Evolutionary conservation across 192 early-diverging fungal genomes (phyloP).

Genomic region (Linnemannia hyalina): DNA sequence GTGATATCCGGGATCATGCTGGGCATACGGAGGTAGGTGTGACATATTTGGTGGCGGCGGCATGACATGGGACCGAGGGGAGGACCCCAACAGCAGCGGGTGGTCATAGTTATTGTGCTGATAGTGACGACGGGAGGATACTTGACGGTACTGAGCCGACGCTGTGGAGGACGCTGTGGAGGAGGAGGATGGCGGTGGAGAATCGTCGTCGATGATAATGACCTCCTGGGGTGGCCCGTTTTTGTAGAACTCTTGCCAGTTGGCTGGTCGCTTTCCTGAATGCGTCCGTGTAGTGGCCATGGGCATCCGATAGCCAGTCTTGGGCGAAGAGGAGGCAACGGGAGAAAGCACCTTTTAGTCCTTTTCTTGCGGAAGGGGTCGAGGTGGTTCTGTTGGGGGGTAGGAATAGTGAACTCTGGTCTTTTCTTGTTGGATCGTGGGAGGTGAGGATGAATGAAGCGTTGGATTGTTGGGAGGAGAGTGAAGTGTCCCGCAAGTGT

Average conservation of each 20-base stretch:
- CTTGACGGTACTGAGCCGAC: constrained; percentile 13
- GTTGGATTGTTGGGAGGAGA: not conserved
- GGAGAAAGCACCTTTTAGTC: constrained; percentile 13
- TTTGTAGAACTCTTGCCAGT: constrained; percentile 53
- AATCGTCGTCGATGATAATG: constrained; percentile 57
- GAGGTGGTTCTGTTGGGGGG: not conserved
- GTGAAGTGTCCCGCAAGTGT: not conserved
- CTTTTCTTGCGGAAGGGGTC: not conserved
- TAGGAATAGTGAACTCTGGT: not conserved
- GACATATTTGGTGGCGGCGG: constrained; percentile 30
- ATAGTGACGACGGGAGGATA: constrained; percentile 13
- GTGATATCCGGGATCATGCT: constrained; percentile 5
- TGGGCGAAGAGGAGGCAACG: not conserved
- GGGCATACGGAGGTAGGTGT: constrained; percentile 1
- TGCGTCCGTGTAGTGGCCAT: constrained; percentile 28
- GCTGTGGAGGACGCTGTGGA: constrained; percentile 23
- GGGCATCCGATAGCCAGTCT: constrained; percentile 16
- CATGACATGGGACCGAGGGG: constrained; percentile 33
- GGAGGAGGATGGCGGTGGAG: constrained; percentile 43
- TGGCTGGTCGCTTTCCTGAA: constrained; percentile 28
- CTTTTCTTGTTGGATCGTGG: not conserved
- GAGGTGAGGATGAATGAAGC: not conserved
- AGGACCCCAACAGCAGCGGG: constrained; percentile 4
- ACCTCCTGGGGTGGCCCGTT: constrained; percentile 51
- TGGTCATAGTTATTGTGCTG: constrained; percentile 24